Evolutionary conservation across 805 yeast genomes (phyloP), one percentile per base, ranked within the genome.

Genomic region (Metschnikowia borealis): DNA sequence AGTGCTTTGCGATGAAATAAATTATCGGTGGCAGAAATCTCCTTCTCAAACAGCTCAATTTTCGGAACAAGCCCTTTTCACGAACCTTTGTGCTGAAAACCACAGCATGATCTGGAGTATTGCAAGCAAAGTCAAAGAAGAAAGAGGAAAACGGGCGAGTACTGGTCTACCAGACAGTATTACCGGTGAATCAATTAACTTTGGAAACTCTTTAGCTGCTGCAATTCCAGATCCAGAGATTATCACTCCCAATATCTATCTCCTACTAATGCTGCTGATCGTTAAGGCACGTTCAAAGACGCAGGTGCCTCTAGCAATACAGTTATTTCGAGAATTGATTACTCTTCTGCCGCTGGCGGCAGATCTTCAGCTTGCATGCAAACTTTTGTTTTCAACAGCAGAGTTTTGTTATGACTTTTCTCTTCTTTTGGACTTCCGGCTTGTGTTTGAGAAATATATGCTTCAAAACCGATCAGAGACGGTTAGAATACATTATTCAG

Each of bases 401-500:
- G 41, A 35, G 5, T 38, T 44, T 29, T 60, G 65, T 35, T 21
- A 50, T 2, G 63, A 64, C 48, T 60, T 64, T 50, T 51, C 61
- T 13, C 56, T 56, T 36, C 47, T 64, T 1, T 44, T 61, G 8
- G 48, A 48, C 3, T 51, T 69, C 21, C 64, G 64, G 37, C 31
- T 52, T 11, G 47, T 69, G 14, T 67, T 63, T 60, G 59, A 59
- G 26, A 54, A 49, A 23, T 15, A 6, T 34, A 35, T 44, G 15
- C 20, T 8, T 23, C 32, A 26, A 11, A 14, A 15, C 6, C 8
- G 5, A 18, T 26, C 23, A 17, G 32, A 17, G 13, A 13, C 11
- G n/a, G 6, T 26, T 15, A 23, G 17, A 11, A 15, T 15, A 13
- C 39, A 23, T 4, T 69, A 67, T 51, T 59, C 63, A 36, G 53